Conservation (phyloP, 2,329 filamentous ascomycete genomes). For the Atkinsonella hypoxylon region DNA sequence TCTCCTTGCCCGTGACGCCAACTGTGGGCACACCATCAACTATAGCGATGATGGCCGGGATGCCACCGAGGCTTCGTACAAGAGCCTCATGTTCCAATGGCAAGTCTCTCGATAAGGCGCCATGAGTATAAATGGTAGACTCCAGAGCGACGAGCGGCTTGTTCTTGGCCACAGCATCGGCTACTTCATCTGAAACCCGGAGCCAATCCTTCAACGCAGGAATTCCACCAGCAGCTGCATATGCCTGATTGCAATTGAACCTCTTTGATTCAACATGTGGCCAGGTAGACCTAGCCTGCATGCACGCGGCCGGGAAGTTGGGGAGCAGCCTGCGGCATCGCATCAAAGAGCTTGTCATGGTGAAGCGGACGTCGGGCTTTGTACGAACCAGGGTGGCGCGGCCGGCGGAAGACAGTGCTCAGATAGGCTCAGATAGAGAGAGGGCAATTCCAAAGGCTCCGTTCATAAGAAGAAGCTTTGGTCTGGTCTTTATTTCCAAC, state of each 20-base stretch:
- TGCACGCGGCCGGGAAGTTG: background rate
- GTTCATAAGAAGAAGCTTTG: too few species aligned
- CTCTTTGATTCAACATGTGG: background rate
- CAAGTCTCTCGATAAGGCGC: constrained; percentile 60
- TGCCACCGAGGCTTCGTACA: constrained; percentile 66
- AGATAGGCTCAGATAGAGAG: too few species aligned
- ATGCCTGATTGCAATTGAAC: background rate
- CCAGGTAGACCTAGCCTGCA: background rate
- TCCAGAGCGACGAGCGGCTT: constrained; percentile 87
- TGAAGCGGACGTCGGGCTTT: background rate
- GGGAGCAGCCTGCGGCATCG: background rate
- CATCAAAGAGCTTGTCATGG: constrained; percentile 2
- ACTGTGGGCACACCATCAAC: constrained; percentile 73
- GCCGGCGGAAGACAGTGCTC: too few species aligned
- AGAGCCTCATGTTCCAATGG: constrained; percentile 74
- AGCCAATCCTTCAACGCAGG: constrained; percentile 32
- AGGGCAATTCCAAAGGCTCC: too few species aligned
- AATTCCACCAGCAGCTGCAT: constrained; percentile 16
- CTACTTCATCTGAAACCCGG: constrained; percentile 69
- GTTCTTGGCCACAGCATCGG: constrained; percentile 59
- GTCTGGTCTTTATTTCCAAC: too few species aligned
- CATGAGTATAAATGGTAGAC: constrained; percentile 95
- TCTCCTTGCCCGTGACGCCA: constrained; percentile 60
- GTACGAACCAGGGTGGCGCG: too few species aligned
- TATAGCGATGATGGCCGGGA: constrained; percentile 86